Base-by-base conservation (phyloP, 345 rosid genomes). In the Camelina neglecta region DNA sequence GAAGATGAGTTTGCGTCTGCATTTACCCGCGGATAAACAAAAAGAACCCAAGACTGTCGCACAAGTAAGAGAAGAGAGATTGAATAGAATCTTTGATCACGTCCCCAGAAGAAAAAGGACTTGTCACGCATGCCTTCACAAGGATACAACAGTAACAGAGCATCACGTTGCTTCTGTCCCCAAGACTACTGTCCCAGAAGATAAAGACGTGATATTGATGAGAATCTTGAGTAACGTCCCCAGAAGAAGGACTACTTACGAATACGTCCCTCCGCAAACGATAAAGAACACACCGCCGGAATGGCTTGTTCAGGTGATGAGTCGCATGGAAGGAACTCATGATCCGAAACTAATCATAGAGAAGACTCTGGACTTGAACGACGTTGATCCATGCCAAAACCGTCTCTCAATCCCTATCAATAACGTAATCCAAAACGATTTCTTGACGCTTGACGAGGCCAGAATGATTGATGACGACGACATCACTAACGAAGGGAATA, bases 361-460 rank as follows among this genome's bases (percentile, higher is more conserved):
- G 50, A 76, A 76, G 65, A 6, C 50, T 42, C 69, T 76, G 0
- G 64, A 69, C 33, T 2, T 23, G 4, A 9, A 44, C 57, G 80
- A 76, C 23, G 48, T 61, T 9, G 50, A 76, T 41, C 54, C 57
- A 51, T 0, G 1, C 36, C 35, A 5, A 35, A 60, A 68, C 63
- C 47, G 75, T 61, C 80, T 76, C 75, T 69, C 36, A 3, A 44
- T 76, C 59, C 75, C 80, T 29, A 16, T 42, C 50, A 2, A 7
- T 15, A 16, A 1, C 49, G 10, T 76, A 2, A 42, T 6, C 31
- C 29, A 24, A 4, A 7, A 44, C 20, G 42, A 69, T 13, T 62
- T 76, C 75, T n/a, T 62, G 65, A 67, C 45, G n/a, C 7, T 4
- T 11, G 50, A 61, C 20, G 74, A 75, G 63, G 8, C 3, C 11